Evolutionary conservation across 2,329 filamentous ascomycete species (phyloP).

Genomic region (Arachnopeziza araneosa): DNA sequence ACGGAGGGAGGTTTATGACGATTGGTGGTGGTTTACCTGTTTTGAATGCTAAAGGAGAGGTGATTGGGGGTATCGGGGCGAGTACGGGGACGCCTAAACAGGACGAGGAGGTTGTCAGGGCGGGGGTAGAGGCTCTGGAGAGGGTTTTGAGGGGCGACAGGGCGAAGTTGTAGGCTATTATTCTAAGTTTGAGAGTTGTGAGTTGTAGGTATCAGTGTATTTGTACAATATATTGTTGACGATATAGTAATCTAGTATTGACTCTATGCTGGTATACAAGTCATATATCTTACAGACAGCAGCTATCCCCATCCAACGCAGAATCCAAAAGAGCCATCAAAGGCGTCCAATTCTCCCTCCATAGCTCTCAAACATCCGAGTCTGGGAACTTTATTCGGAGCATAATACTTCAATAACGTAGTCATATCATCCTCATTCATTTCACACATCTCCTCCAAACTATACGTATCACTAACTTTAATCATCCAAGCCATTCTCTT

Average conservation of each 20-base stretch:
- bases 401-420: constrained; percentile 71
- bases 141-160: constrained; percentile 31
- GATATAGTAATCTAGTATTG: background rate
- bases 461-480: constrained; percentile 81
- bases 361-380: constrained; percentile 51
- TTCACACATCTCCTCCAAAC: constrained; percentile 74
- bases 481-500: constrained; percentile 97
- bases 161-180: constrained; percentile 34
- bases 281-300: background rate
- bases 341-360: constrained; percentile 32
- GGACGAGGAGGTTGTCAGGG: constrained; percentile 47
- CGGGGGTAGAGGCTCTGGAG: constrained; percentile 44
- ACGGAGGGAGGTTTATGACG: constrained; percentile 47
- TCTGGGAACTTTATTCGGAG: constrained; percentile 47
- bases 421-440: constrained; percentile 84
- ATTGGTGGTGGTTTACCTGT: constrained; percentile 50
- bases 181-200: background rate
- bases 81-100: constrained; percentile 49
- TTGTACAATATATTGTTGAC: background rate
- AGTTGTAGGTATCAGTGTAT: background rate
- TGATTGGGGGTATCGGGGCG: constrained; percentile 49
- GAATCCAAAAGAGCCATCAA: constrained; percentile 32
- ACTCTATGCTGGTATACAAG: background rate
- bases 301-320: constrained; percentile 27
- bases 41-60: constrained; percentile 37